Base-by-base conservation (phyloP, 495 filamentous ascomycete genomes). In the Podospora didyma region DNA sequence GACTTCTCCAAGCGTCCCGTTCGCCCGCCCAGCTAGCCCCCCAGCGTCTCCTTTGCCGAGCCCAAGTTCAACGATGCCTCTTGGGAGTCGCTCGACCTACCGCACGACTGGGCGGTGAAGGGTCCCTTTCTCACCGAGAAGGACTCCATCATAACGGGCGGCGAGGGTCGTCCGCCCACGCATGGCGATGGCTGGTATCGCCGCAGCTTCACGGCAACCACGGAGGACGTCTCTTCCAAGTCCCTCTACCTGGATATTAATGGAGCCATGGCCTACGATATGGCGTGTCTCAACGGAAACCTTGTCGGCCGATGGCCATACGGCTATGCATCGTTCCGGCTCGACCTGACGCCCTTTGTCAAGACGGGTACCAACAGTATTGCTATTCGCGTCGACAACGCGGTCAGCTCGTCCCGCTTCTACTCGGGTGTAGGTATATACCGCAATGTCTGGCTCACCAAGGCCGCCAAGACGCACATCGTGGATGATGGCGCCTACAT, bases 141-240 rank as follows among this genome's bases (percentile, higher is more conserved):
- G 16, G 51, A 62, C 46, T 62, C 80, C 3, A 69, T 69, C 6
- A 78, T 80, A 59, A 78, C 78, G 44, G 83, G 77, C 10, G 73
- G 75, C 11, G 85, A 80, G 73, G 86, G 82, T 4, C 70, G 86
- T 1, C 66, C 89, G 23, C 77, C 75, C n/a, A 59, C 60, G 7
- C 67, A 76, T 20, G 78, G 78, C 11, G 69, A 78, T 14, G 75
- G 75, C 7, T 81, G 76, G 75, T 81, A 79, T 47, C 74, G 78
- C n/a, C 68, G 67, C 23, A 76, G 66, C 0, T 22, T 81, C 17
- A 62, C 61, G 0, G 56, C 72, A 14, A 45, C 49, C 6, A 14
- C 56, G 2, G 55, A 52, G 2, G 75, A 77, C 48, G 37, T 39
- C 3, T 31, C 26, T 9, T 31, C 53, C 16, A 75, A 75, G 54